Conservation (phyloP, 2,329 filamentous ascomycete species). For the Blastomyces silverae region DNA sequence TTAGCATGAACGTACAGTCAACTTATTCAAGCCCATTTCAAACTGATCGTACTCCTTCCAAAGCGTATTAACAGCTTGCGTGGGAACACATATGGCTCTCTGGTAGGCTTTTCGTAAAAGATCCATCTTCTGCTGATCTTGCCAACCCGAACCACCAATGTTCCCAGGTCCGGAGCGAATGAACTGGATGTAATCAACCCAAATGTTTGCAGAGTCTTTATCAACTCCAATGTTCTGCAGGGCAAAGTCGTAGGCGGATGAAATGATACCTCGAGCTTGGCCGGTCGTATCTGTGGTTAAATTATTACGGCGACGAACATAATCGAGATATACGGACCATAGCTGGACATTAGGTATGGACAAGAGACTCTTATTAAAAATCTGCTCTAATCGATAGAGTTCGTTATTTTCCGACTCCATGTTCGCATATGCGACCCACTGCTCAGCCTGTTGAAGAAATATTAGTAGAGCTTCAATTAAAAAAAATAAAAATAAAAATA, state of each 20-base stretch:
- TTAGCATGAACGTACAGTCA: slow-evolving; percentile 56
- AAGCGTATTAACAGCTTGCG: slow-evolving; percentile 69
- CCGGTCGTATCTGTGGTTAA: slow-evolving; percentile 71
- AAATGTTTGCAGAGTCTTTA: slow-evolving; percentile 79
- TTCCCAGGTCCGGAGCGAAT: slow-evolving; percentile 80
- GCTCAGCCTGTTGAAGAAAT: slow-evolving; percentile 59
- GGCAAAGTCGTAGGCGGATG: slow-evolving; percentile 85
- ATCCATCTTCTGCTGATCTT: slow-evolving; percentile 98
- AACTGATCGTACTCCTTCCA: slow-evolving; percentile 99
- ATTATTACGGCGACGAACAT: slow-evolving; percentile 86
- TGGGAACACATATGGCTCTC: slow-evolving; percentile 79
- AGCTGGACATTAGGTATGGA: slow-evolving; percentile 75
- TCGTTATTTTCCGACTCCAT: slow-evolving; percentile 87
- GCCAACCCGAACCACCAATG: slow-evolving; percentile 81
- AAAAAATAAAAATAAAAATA: slow-evolving; percentile 15
- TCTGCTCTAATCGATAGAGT: slow-evolving; percentile 67
- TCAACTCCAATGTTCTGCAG: slow-evolving; percentile 85
- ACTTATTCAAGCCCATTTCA: slow-evolving; percentile 87
- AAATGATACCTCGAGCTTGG: slow-evolving; percentile 68
- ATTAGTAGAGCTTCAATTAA: slow-evolving; percentile 30
- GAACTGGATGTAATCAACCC: slow-evolving; percentile 93
- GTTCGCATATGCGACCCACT: slow-evolving; percentile 82
- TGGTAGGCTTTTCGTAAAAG: slow-evolving; percentile 86
- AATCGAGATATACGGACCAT: slow-evolving; percentile 91
- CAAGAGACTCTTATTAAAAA: slow-evolving; percentile 75